phyloP scores from a whole-genome alignment of 1,139 yeast genomes.

The Blastobotrys petasosporus region DNA sequence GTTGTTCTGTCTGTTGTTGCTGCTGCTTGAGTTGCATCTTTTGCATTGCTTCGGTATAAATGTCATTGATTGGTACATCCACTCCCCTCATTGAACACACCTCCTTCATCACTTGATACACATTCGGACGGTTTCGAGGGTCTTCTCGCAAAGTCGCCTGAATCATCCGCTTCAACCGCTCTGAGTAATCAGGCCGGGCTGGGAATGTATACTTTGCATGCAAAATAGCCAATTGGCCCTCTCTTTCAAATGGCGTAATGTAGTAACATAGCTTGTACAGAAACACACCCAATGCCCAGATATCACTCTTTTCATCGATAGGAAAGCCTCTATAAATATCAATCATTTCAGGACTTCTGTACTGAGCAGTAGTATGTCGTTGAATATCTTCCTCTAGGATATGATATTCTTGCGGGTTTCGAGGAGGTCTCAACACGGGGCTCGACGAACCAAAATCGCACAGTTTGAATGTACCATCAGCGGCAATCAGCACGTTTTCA shows the following conservation, averaged over 20 bases:
- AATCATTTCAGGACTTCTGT: slow-evolving; percentile 94
- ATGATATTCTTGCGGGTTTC: slow-evolving; percentile 58
- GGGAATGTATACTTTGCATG: slow-evolving; percentile 61
- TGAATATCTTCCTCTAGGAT: slow-evolving; percentile 73
- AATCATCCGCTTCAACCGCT: slow-evolving; percentile 44
- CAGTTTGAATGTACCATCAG: slow-evolving; percentile 64
- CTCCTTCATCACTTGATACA: slow-evolving; percentile 73
- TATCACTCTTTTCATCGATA: slow-evolving; percentile 88
- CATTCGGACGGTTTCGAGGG: slow-evolving; percentile 79
- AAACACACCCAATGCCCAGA: slow-evolving; percentile 95
- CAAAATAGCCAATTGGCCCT: slow-evolving; percentile 62
- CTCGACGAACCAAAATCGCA: slow-evolving; percentile 96
- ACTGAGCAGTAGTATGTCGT: slow-evolving; percentile 95
- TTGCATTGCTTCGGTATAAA: slow-evolving; percentile 18
- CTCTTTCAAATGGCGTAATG: slow-evolving; percentile 85
- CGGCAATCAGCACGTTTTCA: slow-evolving; percentile 83
- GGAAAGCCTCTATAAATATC: slow-evolving; percentile 80
- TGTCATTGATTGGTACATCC: slow-evolving; percentile 46
- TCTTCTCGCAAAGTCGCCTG: slow-evolving; percentile 75
- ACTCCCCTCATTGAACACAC: slow-evolving; percentile 51
- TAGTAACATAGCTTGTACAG: slow-evolving; percentile 87
- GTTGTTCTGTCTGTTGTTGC: slow-evolving; percentile 11
- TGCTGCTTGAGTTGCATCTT: slow-evolving; percentile 17
- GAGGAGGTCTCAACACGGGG: slow-evolving; percentile 58
- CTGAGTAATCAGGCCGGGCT: slow-evolving; percentile 36